phyloP scores from a whole-genome alignment of 73 alveolate genomes.

The Stentor roeselii region DNA sequence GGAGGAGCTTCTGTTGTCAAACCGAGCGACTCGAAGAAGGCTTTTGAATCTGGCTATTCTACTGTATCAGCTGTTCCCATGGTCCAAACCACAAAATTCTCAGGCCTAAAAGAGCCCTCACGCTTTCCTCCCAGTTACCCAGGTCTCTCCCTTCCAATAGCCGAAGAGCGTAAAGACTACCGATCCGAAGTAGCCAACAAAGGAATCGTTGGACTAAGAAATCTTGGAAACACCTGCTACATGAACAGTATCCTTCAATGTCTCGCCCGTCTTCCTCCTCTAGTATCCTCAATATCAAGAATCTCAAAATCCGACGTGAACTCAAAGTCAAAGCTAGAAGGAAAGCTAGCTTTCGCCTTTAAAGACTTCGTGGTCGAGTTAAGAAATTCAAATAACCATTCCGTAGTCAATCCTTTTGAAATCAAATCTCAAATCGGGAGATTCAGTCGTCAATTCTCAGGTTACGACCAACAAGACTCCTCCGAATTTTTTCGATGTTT shows the following conservation, averaged over 20 bases:
- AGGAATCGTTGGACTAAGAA: conserved; percentile 44
- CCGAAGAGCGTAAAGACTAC: no score
- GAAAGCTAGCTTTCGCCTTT: not conserved
- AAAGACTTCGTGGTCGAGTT: not conserved
- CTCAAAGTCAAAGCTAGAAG: not conserved
- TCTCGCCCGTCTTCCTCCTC: not conserved
- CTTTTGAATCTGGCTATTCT: no score
- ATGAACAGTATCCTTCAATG: conserved; percentile 26
- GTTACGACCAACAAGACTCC: conserved; percentile 62
- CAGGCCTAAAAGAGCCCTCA: no score
- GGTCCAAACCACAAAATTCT: no score
- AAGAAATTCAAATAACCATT: not conserved
- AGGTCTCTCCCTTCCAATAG: no score
- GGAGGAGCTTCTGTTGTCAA: no score
- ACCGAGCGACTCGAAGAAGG: no score
- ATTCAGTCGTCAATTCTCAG: conserved; percentile 47
- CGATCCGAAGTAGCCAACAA: no score
- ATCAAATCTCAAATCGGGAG: not conserved
- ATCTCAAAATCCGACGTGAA: not conserved
- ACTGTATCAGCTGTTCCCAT: no score
- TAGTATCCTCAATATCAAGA: not conserved
- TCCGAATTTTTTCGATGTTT: conserved; percentile 56
- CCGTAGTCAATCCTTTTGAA: not conserved
- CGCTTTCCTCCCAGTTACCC: no score
- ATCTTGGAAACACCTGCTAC: conserved; percentile 65